Base-by-base conservation (phyloP, 192 early-diverging fungal genomes). In the Backusella australiensis region DNA sequence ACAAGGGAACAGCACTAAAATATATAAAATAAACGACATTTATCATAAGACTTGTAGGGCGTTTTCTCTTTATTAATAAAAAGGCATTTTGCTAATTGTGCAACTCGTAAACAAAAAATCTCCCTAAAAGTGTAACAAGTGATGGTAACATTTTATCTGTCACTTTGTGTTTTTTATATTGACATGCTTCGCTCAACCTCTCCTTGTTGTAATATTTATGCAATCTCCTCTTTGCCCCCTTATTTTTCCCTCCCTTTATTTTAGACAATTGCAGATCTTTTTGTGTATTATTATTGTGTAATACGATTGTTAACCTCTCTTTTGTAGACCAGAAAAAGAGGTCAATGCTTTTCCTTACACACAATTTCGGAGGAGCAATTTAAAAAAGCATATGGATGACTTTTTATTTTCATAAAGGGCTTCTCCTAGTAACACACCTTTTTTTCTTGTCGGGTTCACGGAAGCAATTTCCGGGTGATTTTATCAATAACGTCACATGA, bases 391-490 rank as follows among this genome's bases (percentile, higher is more conserved):
- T 19, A 39, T 38, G 8, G 21, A 38, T 23, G 67, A 49, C 19
- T 49, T 44, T 15, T 44, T 44, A 17, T 44, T 44, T 44, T 44
- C 42, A 49, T 49, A 49, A 21, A 69, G 35, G 19, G 36, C 36
- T 69, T 69, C 36, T 14, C n/a, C 9, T 35, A 35, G 38, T 69
- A 21, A 41, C 68, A 69, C 38, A 63, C 11, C 21, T 21, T 56
- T 56, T 53, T 56, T 56, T 23, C 19, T 63, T 14, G 21, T 63
- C 56, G 56, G 56, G 9, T 63, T 29, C 56, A 11, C 56, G 56
- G 56, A 63, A 63, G 56, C 56, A 63, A 29, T 63, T 29, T 63
- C 56, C 56, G 56, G 56, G 56, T 63, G 56, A 63, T 63, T 63
- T 63, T 63, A 63, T 63, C 21, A 63, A 26, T 26, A 26, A 14